Conservation (phyloP, 805 yeast genomes). For the Wickerhamomyces sydowiorum region DNA sequence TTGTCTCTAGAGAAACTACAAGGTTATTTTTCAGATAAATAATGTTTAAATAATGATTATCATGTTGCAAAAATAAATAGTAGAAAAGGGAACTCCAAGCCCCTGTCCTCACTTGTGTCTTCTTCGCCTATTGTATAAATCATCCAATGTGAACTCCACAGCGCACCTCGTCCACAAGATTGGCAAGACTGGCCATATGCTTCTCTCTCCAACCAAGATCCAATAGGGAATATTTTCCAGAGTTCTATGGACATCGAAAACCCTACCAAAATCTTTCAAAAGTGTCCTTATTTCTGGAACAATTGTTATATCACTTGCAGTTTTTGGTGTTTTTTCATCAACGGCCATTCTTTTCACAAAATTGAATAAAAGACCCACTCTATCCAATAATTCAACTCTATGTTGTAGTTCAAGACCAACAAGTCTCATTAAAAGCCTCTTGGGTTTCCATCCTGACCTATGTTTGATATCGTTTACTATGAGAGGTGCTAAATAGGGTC, state of each 20-base stretch:
- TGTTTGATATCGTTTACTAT: slow-evolving; percentile 79
- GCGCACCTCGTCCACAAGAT: slow-evolving; percentile 83
- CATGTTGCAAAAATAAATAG: no score
- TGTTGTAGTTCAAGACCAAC: slow-evolving; percentile 73
- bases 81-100: no score
- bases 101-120: slow-evolving; percentile 14
- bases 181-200: slow-evolving; percentile 90
- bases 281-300: slow-evolving; percentile 81
- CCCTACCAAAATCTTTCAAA: slow-evolving; percentile 22
- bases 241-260: slow-evolving; percentile 58
- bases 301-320: slow-evolving; percentile 79
- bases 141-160: slow-evolving; percentile 84
- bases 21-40: slow-evolving; percentile 33
- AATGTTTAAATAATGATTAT: not conserved
- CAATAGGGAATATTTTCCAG: slow-evolving; percentile 87
- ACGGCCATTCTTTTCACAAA: slow-evolving; percentile 70
- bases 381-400: slow-evolving; percentile 72
- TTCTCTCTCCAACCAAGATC: slow-evolving; percentile 84
- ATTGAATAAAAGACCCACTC: slow-evolving; percentile 67
- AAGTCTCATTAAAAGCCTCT: slow-evolving; percentile 29
- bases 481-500: slow-evolving; percentile 91
- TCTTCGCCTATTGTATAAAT: slow-evolving; percentile 41
- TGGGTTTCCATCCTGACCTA: slow-evolving; percentile 37
- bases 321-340: slow-evolving; percentile 81
- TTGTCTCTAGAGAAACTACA: slow-evolving; percentile 48